Conservation (phyloP, 2,329 filamentous ascomycete species). For the Neocatenulostroma microsporum region DNA sequence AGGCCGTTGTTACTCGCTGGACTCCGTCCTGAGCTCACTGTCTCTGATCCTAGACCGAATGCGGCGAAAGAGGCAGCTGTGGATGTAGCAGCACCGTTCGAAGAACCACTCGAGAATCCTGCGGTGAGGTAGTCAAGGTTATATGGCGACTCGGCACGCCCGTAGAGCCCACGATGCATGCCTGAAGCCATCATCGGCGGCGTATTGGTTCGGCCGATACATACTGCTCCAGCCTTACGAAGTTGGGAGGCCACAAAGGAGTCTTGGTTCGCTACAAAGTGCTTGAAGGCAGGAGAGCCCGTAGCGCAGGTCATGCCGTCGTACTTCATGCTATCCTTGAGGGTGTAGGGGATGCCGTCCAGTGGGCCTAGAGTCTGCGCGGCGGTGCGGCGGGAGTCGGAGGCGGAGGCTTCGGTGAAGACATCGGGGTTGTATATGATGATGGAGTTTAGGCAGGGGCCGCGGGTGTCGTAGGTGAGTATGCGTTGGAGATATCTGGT, state of each 20-base stretch:
- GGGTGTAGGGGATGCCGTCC: conserved; percentile 51
- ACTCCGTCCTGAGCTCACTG: conserved; percentile 49
- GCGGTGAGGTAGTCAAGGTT: conserved; percentile 47
- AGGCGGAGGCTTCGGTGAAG: conserved; percentile 42
- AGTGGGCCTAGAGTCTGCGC: conserved; percentile 34
- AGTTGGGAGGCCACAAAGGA: conserved; percentile 44
- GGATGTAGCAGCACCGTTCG: conserved; percentile 48
- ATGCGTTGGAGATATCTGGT: conserved; percentile 43
- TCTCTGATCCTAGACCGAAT: conserved; percentile 50
- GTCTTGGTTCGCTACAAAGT: conserved; percentile 46
- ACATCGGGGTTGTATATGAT: conserved; percentile 41
- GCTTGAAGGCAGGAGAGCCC: conserved; percentile 49
- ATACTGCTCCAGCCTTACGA: conserved; percentile 42
- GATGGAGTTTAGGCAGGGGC: conserved; percentile 40
- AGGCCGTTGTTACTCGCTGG: conserved; percentile 52
- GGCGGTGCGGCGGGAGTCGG: conserved; percentile 38
- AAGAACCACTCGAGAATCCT: conserved; percentile 51
- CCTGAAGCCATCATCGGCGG: conserved; percentile 53
- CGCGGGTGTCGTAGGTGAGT: conserved; percentile 39
- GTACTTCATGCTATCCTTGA: conserved; percentile 53
- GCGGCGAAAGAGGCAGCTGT: conserved; percentile 45
- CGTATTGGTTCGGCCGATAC: conserved; percentile 53
- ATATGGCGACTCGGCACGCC: conserved; percentile 51
- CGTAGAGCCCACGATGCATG: conserved; percentile 51
- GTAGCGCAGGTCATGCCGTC: conserved; percentile 46